A percentile compares a stretch with the other conserved stretches of the same genome.
Evolutionary conservation across 202 grass and related monocot species (phyloP).

Genomic region (Saccharum hybrid): DNA sequence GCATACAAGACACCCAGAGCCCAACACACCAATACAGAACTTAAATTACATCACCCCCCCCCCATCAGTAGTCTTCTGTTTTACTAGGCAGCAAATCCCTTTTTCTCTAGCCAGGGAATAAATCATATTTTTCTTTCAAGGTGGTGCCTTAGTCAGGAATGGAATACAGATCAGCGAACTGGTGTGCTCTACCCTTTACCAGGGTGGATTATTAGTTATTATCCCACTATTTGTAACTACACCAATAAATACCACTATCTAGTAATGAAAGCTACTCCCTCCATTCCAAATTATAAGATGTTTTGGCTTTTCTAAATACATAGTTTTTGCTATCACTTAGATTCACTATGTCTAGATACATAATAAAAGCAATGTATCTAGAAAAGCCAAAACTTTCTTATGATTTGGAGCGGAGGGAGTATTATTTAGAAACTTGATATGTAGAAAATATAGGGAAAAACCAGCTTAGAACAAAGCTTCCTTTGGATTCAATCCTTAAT

Average conservation of each 20-base stretch:
- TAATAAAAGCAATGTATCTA: no score
- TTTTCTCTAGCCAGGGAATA: slow-evolving; percentile 14
- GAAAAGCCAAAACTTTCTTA: no score
- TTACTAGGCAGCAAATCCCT: no score
- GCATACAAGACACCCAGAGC: no score
- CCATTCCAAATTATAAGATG: no score
- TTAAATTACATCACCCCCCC: no score
- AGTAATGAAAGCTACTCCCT: slow-evolving; percentile 7
- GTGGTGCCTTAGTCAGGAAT: neutral
- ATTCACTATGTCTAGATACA: no score
- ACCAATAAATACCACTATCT: slow-evolving; percentile 26
- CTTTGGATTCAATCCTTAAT: slow-evolving; percentile 16
- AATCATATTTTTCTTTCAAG: neutral
- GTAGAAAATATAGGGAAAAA: slow-evolving; percentile 14
- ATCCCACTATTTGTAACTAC: slow-evolving; percentile 8
- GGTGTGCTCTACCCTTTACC: neutral
- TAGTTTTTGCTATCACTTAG: no score
- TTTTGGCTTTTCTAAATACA: no score
- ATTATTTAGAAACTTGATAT: slow-evolving; percentile 20
- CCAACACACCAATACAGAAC: no score
- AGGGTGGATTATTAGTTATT: neutral
- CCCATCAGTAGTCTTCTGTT: no score
- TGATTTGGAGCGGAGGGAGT: no score
- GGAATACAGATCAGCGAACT: neutral
- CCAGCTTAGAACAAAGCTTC: slow-evolving; percentile 22